Evolutionary conservation across 768 basidiomycete genomes (phyloP).

Genomic region (Suillus variegatus): DNA sequence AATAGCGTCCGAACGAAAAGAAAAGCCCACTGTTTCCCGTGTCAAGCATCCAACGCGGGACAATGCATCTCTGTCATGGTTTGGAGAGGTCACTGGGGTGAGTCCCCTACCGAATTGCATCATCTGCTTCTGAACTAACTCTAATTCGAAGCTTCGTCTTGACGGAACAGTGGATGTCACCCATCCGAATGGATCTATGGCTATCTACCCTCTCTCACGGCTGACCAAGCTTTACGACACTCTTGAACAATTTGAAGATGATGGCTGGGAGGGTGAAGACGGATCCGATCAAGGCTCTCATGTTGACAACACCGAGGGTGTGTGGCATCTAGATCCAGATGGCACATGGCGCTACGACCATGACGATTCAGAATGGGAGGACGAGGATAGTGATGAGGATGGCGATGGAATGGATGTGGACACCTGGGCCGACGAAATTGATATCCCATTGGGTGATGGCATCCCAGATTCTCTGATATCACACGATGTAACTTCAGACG

Average conservation of each 20-base stretch:
- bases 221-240: slow-evolving; percentile 81
- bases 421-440: slow-evolving; percentile 27
- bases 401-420: slow-evolving; percentile 40
- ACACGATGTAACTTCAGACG: slow-evolving; percentile 20
- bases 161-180: slow-evolving; percentile 76
- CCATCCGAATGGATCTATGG: slow-evolving; percentile 56
- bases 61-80: slow-evolving; percentile 63
- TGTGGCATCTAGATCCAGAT: slow-evolving; percentile 46
- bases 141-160: slow-evolving; percentile 55
- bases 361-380: slow-evolving; percentile 35
- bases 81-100: slow-evolving; percentile 84
- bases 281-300: slow-evolving; percentile 33
- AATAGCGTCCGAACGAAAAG: slow-evolving; percentile 52
- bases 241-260: slow-evolving; percentile 76
- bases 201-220: slow-evolving; percentile 60
- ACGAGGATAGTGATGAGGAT: slow-evolving; percentile 28
- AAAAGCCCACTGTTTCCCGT: slow-evolving; percentile 38
- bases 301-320: slow-evolving; percentile 44
- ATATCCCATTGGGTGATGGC: slow-evolving; percentile 20
- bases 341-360: slow-evolving; percentile 33
- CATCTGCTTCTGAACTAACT: slow-evolving; percentile 12
- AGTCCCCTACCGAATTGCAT: slow-evolving; percentile 23
- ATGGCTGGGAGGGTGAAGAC: slow-evolving; percentile 55
- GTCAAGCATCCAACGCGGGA: slow-evolving; percentile 44
- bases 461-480: slow-evolving; percentile 16